These are phyloP conservation scores for Micractinium conductrix DNA, from an alignment of 139 green algal species.

Conservation along the genomic window DNA sequence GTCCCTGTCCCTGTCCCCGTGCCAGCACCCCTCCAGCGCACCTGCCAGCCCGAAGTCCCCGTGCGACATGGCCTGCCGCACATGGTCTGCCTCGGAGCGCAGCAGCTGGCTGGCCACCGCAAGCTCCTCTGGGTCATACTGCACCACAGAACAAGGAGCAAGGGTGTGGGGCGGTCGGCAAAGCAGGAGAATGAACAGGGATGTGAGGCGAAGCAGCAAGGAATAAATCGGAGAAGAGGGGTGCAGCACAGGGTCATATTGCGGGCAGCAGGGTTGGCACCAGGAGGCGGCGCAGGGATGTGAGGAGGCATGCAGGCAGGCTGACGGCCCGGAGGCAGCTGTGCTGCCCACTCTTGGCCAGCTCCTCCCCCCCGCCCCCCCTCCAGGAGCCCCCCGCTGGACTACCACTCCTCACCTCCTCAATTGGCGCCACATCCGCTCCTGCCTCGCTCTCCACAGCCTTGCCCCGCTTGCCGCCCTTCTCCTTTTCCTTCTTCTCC, in stretches of 20 bases:
- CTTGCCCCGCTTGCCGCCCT: conserved; percentile 10
- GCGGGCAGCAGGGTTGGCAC: neutral
- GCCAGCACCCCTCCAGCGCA: neutral
- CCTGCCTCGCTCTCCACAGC: conserved; percentile 9
- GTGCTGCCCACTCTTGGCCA: neutral
- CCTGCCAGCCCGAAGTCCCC: neutral
- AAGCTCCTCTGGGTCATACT: conserved; percentile 38
- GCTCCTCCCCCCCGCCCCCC: neutral
- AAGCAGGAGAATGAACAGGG: neutral
- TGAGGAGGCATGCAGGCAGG: neutral
- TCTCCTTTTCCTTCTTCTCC: conserved; percentile 51
- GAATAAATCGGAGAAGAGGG: neutral
- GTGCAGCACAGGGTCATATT: neutral
- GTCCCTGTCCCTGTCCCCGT: neutral
- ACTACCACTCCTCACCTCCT: conserved; percentile 1
- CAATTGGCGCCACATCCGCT: conserved; percentile 13
- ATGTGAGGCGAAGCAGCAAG: neutral
- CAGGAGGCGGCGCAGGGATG: neutral
- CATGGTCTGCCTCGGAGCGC: conserved; percentile 51
- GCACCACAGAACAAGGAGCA: neutral
- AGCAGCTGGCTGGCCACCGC: conserved; percentile 54
- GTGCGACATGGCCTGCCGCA: conserved; percentile 61
- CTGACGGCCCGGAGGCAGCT: neutral
- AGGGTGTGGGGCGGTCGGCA: neutral
- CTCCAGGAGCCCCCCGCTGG: neutral